Percentiles rank a stretch among this genome's conserved stretches.
Conservation (phyloP, 2,329 filamentous ascomycete genomes). For the Fusarium redolens region DNA sequence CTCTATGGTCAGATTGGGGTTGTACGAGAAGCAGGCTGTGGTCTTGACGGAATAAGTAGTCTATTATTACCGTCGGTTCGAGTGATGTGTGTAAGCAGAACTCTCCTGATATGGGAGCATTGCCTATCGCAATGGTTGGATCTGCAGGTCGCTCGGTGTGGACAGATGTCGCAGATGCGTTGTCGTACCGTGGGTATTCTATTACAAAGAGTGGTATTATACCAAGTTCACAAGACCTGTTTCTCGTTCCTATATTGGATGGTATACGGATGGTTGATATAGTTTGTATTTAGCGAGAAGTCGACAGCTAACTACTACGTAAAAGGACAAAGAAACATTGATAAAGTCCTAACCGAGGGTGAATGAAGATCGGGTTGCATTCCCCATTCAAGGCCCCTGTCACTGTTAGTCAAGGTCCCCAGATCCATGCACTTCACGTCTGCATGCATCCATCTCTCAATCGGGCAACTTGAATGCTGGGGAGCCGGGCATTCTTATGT, state of each 20-base stretch:
- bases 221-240: background rate
- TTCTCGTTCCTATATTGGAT: background rate
- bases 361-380: background rate
- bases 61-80: background rate
- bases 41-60: background rate
- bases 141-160: slow-evolving; percentile 37
- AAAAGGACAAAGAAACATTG: background rate
- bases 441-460: slow-evolving; percentile 36
- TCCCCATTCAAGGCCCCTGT: background rate
- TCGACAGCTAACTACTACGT: background rate
- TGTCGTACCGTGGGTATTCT: slow-evolving; percentile 10
- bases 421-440: slow-evolving; percentile 27
- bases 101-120: slow-evolving; percentile 29
- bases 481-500: background rate
- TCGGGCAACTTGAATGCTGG: slow-evolving; percentile 15
- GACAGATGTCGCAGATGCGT: slow-evolving; percentile 19
- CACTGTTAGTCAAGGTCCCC: background rate
- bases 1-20: slow-evolving; percentile 12
- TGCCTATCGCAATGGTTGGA: background rate
- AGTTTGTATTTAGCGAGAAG: background rate
- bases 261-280: background rate
- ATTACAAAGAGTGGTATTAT: slow-evolving; percentile 14
- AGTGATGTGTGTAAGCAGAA: slow-evolving; percentile 15
- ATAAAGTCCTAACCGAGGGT: slow-evolving; percentile 1
- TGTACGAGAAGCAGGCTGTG: slow-evolving; percentile 8